These are phyloP conservation scores for Candolleomyces efflorescens DNA, from an alignment of 768 basidiomycete genomes.

Conservation along the genomic window DNA sequence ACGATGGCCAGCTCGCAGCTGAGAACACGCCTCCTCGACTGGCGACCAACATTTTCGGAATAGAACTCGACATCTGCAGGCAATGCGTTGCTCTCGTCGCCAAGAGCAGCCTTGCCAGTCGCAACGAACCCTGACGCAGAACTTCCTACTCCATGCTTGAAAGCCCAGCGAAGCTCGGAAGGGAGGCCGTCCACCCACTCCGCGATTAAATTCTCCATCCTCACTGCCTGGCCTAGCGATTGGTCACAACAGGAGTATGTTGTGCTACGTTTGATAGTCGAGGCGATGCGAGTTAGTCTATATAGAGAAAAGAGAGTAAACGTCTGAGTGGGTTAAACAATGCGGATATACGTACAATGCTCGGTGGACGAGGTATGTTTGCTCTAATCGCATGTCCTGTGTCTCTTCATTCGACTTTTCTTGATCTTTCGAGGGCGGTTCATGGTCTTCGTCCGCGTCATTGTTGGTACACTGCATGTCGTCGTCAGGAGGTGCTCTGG, in stretches of 20 bases:
- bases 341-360: neutral
- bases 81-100: too few species aligned
- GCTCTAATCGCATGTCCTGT: neutral
- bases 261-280: conserved; percentile 52
- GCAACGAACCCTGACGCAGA: neutral
- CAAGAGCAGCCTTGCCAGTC: neutral
- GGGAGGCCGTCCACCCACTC: neutral
- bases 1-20: conserved; percentile 58
- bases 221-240: conserved; percentile 59
- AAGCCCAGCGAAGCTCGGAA: neutral
- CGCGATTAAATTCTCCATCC: conserved; percentile 24
- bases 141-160: neutral
- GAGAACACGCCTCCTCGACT: conserved; percentile 22
- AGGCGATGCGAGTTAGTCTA: conserved; percentile 60
- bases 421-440: conserved; percentile 2
- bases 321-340: neutral
- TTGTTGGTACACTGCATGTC: conserved; percentile 16
- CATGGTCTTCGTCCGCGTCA: conserved; percentile 4
- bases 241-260: conserved; percentile 38
- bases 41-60: neutral
- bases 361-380: neutral
- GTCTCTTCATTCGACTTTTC: neutral
- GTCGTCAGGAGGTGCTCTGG: too few species aligned
- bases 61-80: too few species aligned
- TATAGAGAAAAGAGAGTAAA: conserved; percentile 24